Evolutionary conservation across 352 stramenopile species (phyloP).

Genomic region (Globisporangium spinosum): DNA sequence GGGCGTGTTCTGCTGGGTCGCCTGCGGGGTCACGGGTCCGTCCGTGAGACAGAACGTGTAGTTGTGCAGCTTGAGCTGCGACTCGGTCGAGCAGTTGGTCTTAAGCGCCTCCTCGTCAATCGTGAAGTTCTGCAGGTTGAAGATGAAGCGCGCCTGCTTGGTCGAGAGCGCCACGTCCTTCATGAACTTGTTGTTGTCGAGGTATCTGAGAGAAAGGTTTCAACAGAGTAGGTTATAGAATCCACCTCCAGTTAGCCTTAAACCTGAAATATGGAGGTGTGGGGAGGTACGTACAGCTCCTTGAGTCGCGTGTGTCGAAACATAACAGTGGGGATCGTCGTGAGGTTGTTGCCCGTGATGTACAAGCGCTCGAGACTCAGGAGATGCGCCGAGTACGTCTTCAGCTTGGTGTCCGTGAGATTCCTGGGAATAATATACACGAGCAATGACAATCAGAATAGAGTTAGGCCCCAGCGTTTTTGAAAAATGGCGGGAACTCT

Average conservation of each 20-base stretch:
- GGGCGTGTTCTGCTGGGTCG: background rate
- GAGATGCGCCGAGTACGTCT: background rate
- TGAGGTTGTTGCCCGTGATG: constrained; percentile 10
- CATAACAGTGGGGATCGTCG: background rate
- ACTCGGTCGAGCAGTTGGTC: constrained; percentile 1
- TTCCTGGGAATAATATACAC: background rate
- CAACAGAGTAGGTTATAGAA: background rate
- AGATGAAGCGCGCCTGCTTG: constrained; percentile 8
- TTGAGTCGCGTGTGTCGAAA: constrained; percentile 4
- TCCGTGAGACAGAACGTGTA: constrained; percentile 7
- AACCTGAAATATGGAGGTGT: background rate
- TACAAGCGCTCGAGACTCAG: background rate
- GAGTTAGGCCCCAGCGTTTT: background rate
- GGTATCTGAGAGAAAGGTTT: background rate
- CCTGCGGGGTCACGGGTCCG: background rate
- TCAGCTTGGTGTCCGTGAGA: constrained; percentile 1
- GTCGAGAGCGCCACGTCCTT: background rate
- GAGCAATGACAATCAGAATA: background rate
- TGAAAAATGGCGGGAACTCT: background rate
- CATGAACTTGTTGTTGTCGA: constrained; percentile 1
- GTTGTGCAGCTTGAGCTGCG: constrained; percentile 8
- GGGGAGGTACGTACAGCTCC: background rate
- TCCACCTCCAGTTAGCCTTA: background rate
- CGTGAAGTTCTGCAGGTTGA: constrained; percentile 7
- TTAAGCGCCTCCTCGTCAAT: background rate